Evolutionary conservation across 2,329 filamentous ascomycete genomes (phyloP).

Genomic region (Diaporthe helianthi): DNA sequence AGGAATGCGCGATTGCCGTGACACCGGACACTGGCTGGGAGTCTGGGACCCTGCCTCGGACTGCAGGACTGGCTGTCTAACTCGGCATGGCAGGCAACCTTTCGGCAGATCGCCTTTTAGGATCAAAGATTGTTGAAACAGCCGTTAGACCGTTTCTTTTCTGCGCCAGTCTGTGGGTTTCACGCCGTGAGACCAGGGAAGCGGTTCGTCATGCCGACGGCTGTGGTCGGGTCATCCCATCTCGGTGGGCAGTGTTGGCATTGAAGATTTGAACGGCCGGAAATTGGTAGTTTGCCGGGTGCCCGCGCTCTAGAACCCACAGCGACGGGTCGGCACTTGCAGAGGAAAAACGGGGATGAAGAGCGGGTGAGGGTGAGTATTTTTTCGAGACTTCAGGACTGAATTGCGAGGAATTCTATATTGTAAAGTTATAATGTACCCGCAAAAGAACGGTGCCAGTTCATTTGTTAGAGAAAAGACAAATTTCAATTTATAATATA

Average conservation of each 20-base stretch:
- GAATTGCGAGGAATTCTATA: not conserved
- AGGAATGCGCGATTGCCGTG: not conserved
- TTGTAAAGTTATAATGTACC: not conserved
- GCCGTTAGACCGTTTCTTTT: not conserved
- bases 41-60: not conserved
- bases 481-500: not conserved
- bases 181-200: not conserved
- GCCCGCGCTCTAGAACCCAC: slow-evolving; percentile 11
- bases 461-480: not conserved
- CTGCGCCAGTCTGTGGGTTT: slow-evolving; percentile 4
- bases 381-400: too few species aligned
- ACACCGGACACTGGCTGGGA: too few species aligned
- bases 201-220: not conserved
- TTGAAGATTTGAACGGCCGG: slow-evolving; percentile 8
- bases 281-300: not conserved
- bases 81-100: not conserved
- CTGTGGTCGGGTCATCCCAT: slow-evolving; percentile 1
- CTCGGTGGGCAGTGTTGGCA: not conserved
- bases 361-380: not conserved
- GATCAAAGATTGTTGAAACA: not conserved
- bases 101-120: slow-evolving; percentile 21
- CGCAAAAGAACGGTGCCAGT: not conserved
- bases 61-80: not conserved
- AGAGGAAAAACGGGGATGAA: slow-evolving; percentile 1
- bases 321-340: slow-evolving; percentile 26